Evolutionary conservation across 495 filamentous ascomycete genomes (phyloP), one percentile per base, ranked within the genome.

Genomic region (Penicilliopsis zonata): DNA sequence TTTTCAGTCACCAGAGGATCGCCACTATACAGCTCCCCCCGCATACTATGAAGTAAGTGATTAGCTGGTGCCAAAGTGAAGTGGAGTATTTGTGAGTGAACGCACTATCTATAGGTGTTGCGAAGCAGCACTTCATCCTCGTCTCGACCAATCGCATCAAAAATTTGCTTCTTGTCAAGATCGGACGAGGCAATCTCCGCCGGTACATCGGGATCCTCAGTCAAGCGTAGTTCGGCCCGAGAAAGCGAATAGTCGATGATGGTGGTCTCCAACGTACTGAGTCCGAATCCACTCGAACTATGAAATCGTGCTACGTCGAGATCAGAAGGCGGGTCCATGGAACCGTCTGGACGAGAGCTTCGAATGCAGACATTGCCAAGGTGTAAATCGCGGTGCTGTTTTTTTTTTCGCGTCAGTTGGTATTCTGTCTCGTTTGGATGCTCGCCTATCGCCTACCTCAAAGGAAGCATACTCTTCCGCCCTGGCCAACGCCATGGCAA

Each of bases 221-320:
- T 41, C 2, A 55, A 17, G 0, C 40, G 42, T 9, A 63, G 40
- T 6, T 59, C 54, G 3, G 63, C 80, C 12, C 86, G 74, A 0
- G 83, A 92, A 22, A 93, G 72, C 1, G 85, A 87, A 49, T 93
- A 94, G 52, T 94, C 86, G 37, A 94, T 82, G 17, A 94, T 70
- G 0, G 86, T 93, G 5, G 83, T 74, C 29, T 85, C 74, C 0
- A 92, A 56, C 4, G 67, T 67, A 4, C 82, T 84, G 36, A 68
- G 65, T 1, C 78, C 78, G 37, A 86, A 76, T 17, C 70, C 70
- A 29, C 57, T 63, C 16, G 48, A 49, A n/a, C 35, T 53, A 37
- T 44, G 19, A 33, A 42, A 37, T 4, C 37, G 36, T 6, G 41
- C 41, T 18, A 61, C 40, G 2, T 63, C 56, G 12, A 43, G 22